A percentile compares a stretch with the other conserved stretches of the same genome.
Conservation (phyloP, 2,329 filamentous ascomycete genomes). For the Diaporthe citriasiana region DNA sequence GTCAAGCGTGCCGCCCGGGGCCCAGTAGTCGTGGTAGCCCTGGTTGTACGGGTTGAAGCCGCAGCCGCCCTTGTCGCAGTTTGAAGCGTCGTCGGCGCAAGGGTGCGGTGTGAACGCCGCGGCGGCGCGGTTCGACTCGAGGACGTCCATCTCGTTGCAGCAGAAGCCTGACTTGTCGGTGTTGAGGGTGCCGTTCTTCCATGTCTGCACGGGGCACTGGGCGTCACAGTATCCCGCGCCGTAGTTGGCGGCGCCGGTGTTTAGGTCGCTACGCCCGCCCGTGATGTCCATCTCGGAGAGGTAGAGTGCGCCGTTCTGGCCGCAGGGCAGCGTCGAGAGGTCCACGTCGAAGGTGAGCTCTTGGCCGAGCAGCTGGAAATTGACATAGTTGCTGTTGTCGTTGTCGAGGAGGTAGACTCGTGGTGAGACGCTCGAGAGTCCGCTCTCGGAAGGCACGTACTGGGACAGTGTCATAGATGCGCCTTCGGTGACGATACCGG, state of each 20-base stretch:
- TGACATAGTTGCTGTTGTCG: constrained; percentile 43
- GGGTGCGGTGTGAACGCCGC: constrained; percentile 71
- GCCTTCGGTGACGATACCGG: constrained; percentile 47
- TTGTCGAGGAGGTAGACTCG: constrained; percentile 64
- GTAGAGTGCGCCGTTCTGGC: constrained; percentile 71
- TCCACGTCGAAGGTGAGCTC: constrained; percentile 77
- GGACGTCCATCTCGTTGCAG: constrained; percentile 65
- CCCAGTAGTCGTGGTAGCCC: constrained; percentile 50
- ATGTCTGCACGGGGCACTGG: constrained; percentile 56
- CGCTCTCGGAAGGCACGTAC: constrained; percentile 45
- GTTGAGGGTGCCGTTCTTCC: constrained; percentile 57
- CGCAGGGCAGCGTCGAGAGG: constrained; percentile 71
- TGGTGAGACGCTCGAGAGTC: constrained; percentile 49
- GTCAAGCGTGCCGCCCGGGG: constrained; percentile 57
- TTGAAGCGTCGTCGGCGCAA: constrained; percentile 60
- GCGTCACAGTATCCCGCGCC: constrained; percentile 62
- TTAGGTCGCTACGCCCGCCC: constrained; percentile 63
- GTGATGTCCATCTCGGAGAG: constrained; percentile 56
- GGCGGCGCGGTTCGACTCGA: constrained; percentile 71
- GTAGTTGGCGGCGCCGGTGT: constrained; percentile 56
- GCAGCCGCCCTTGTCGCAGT: constrained; percentile 67
- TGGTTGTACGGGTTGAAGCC: constrained; percentile 57
- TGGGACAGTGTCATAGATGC: constrained; percentile 48
- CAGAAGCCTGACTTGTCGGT: constrained; percentile 60
- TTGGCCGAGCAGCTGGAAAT: constrained; percentile 69